Evolutionary conservation across 2,329 filamentous ascomycete genomes (phyloP), one percentile per base, ranked within the genome.

Genomic region (Venturia aucupariae): DNA sequence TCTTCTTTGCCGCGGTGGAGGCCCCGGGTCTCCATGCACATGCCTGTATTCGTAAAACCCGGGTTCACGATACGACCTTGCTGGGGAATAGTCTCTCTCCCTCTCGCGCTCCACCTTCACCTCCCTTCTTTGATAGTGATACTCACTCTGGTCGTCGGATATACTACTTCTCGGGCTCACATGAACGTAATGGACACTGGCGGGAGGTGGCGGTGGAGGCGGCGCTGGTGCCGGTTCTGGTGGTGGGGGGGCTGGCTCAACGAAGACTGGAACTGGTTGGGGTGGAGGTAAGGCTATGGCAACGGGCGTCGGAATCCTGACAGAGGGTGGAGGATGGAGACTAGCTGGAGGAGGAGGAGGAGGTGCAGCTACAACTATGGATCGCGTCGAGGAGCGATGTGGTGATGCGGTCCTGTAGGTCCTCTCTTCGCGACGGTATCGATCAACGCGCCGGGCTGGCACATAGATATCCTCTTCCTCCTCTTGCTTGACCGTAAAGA

Each of bases 11-110:
- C 41, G 57, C 30, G 27, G 41, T 44, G 32, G 15, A 27, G 68
- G 71, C 68, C 39, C 60, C 60, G 73, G 72, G 11, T 57, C 51
- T 54, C 74, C 72, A 68, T 80, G 76, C 7, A 81, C 75, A 67
- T 81, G 80, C 51, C 78, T 71, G 67, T 76, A 80, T 67, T 80
- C 78, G 67, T 79, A 80, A 19, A 67, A 65, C 42, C 68, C 65
- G 7, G 67, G 67, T 19, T 68, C 67, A n/a, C 48, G 48, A 69
- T 68, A 54, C 27, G 71, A 71, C 41, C 2, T 70, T 69, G 62
- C 65, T 1, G 74, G 75, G 60, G 72, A 74, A 48, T 75, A 72
- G 63, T 72, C 70, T 22, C 67, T 64, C 68, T 67, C 65, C 30
- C 51, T 57, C 51, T 57, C 51, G 24, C 46, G 46, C 24, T 51